Evolutionary conservation across 306 rosid species (phyloP).

Genomic region (Lathyrus aphaca): DNA sequence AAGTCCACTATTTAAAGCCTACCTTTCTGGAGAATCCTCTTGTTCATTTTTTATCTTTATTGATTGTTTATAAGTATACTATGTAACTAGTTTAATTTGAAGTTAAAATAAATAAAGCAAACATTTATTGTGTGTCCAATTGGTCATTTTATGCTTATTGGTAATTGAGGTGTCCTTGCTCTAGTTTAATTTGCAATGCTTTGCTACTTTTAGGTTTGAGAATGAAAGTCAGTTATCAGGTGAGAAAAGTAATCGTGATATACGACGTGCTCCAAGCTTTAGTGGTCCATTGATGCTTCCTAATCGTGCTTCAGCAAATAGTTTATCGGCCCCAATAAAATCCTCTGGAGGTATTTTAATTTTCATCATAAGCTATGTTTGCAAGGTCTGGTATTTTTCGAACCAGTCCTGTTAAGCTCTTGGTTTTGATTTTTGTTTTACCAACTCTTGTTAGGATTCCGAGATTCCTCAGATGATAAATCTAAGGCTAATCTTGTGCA

Average conservation of each 20-base stretch:
- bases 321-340: slow-evolving; percentile 98
- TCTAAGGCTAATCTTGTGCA: slow-evolving; percentile 94
- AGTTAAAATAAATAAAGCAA: slow-evolving; percentile 31
- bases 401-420: slow-evolving; percentile 29
- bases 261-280: slow-evolving; percentile 81
- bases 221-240: slow-evolving; percentile 54
- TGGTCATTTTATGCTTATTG: slow-evolving; percentile 24
- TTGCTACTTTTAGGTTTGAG: slow-evolving; percentile 64
- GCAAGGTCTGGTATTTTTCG: slow-evolving; percentile 25
- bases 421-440: slow-evolving; percentile 34
- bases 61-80: slow-evolving; percentile 8
- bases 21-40: not conserved
- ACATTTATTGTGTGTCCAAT: slow-evolving; percentile 11
- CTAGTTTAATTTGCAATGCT: slow-evolving; percentile 29
- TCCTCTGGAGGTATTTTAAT: slow-evolving; percentile 87
- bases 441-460: slow-evolving; percentile 62
- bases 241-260: slow-evolving; percentile 65
- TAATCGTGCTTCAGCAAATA: slow-evolving; percentile 97
- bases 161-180: slow-evolving; percentile 32
- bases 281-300: slow-evolving; percentile 99
- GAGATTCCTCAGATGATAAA: slow-evolving; percentile 94
- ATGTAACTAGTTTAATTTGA: slow-evolving; percentile 14
- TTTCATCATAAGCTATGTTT: slow-evolving; percentile 30
- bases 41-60: slow-evolving; percentile 30
- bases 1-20: too few species aligned